Evolutionary conservation across 768 basidiomycete species (phyloP).

Genomic region (Termitomyces sp.): DNA sequence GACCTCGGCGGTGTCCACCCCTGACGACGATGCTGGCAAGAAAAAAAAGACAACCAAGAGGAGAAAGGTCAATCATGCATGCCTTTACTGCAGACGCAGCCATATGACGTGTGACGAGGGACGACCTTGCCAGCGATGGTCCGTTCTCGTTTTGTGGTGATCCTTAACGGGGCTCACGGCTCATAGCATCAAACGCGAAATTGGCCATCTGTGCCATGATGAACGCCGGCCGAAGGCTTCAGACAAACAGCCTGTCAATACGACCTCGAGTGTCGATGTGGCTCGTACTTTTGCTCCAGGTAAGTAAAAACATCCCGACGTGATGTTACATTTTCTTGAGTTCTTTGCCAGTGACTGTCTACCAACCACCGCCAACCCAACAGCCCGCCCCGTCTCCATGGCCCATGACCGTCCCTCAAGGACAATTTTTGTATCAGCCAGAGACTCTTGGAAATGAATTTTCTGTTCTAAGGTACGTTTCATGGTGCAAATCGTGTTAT

Average conservation of each 20-base stretch:
- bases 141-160: constrained; percentile 26
- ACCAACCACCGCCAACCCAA: constrained; percentile 24
- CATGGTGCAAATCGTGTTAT: constrained; percentile 18
- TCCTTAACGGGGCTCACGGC: not conserved
- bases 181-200: constrained; percentile 88
- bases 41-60: constrained; percentile 54
- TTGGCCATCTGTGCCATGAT: constrained; percentile 91
- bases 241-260: constrained; percentile 34
- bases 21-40: constrained; percentile 4
- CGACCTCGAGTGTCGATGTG: constrained; percentile 23
- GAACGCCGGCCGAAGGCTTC: constrained; percentile 57
- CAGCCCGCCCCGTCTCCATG: constrained; percentile 37
- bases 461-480: constrained; percentile 63
- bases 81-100: constrained; percentile 87
- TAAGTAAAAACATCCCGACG: constrained; percentile 20
- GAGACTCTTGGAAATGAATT: constrained; percentile 80
- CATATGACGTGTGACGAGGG: constrained; percentile 93
- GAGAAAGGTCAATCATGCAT: constrained; percentile 89
- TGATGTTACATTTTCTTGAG: not conserved
- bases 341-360: constrained; percentile 28
- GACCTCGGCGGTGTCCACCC: not conserved
- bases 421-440: constrained; percentile 61
- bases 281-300: constrained; percentile 41
- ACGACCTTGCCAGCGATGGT: constrained; percentile 91
- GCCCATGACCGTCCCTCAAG: constrained; percentile 46